Base-by-base conservation (phyloP, 345 rosid species). In the Erucastrum elatum region DNA sequence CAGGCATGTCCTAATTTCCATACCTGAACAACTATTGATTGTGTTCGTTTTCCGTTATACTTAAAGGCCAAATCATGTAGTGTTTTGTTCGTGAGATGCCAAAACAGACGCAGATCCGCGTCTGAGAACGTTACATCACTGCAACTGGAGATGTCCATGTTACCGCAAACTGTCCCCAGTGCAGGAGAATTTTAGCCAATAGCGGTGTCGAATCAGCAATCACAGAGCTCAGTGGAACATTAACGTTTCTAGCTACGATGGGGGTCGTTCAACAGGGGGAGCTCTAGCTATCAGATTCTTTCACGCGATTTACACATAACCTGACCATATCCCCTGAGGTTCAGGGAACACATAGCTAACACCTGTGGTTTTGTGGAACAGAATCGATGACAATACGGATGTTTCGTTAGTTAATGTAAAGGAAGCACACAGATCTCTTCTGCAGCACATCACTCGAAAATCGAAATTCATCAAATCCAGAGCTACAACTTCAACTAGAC, bases 251-350 rank as follows among this genome's bases (percentile, higher is more conserved):
- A 80, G 97, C 98, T 70, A 90, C 92, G 21, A 29, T 4, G 11
- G 90, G 92, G 97, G 97, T 94, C 70, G 88, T 95, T 17, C 90
- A 92, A 68, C 97, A 88, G 41, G 98, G 98, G 98, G 97, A 41
- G 95, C 90, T 83, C 87, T 92, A 73, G 97, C 97, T 65, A 92
- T 92, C 83, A 88, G 95, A 95, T 63, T 30, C 74, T 61, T 49
- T 44, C 49, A 27, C 46, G 30, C 9, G 41, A 58, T 30, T 53
- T 25, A 37, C 41, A 61, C 17, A 11, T 33, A 39, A 44, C 27
- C 58, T 56, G 17, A 70, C 75, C 75, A 77, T 76, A 51, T 46
- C 46, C n/a, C 70, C 12, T 21, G 30, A 75, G 63, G 21, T 71
- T 6, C 25, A 26, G 29, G 31, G n/a, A 64, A 26, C 72, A 75